Base-by-base conservation (phyloP, 2,329 filamentous ascomycete species). In the Neonectria coccinea region DNA sequence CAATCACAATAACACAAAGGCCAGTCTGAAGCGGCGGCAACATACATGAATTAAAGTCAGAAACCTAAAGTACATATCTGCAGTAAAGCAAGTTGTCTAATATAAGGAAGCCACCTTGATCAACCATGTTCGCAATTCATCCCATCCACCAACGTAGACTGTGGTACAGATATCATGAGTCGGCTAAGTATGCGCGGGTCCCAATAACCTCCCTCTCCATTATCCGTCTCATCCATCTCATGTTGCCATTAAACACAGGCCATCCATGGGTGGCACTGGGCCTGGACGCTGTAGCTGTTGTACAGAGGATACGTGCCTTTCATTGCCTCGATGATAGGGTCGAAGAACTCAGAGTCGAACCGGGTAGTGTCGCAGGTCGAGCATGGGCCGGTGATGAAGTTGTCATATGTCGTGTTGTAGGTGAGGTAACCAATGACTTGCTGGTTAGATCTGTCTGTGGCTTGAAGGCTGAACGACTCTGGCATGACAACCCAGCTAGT, bases 401-500 rank as follows among this genome's bases (percentile, higher is more conserved):
- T 75, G 51, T 79, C 77, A 48, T 80, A 80, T 22, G 76, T 78
- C 12, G 79, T 79, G 25, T 77, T 78, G 70, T 80, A 80, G 5
- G 74, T 73, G 31, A 80, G 70, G 56, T 75, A 74, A 7, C 79
- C 79, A 22, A 80, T 68, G 5, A 78, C 61, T 3, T 73, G 76
- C 29, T 77, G 71, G 27, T 73, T 76, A 12, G 76, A 70, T 41
- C 72, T 70, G 56, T 80, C 78, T 4, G 74, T 75, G 2, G 77
- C 79, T 51, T 74, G 70, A 31, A 80, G 67, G 18, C 70, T 77
- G 58, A 80, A 79, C 1, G 77, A 70, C 56, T 80, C 78, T 0
- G 79, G 79, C 77, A 80, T 80, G 42, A 80, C 74, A 5, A 80
- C 78, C 79, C 79, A 80, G 60, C 71, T 77, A 2, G 71, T 70